Evolutionary conservation across 169 alveolate species (phyloP).

Genomic region (Eimeria acervulina): DNA sequence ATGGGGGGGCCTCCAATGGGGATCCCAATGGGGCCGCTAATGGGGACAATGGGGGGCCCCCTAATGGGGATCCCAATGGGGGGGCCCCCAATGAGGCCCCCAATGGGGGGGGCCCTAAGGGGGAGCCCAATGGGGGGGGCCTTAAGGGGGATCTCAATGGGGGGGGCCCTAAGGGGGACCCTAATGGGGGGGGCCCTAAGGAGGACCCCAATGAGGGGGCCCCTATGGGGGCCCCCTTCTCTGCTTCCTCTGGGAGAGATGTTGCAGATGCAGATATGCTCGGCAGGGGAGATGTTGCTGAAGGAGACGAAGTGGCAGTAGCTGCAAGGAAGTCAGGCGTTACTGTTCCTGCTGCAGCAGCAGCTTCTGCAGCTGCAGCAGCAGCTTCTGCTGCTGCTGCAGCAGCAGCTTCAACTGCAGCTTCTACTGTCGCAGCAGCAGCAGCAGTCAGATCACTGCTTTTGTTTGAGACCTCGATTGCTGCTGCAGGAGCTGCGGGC

Average conservation of each 20-base stretch:
- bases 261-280: neutral
- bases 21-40: neutral
- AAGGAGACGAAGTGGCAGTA: neutral
- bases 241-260: too few relatives aligned
- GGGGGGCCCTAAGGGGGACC: too few relatives aligned
- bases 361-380: slow-evolving; percentile 8
- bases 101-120: neutral
- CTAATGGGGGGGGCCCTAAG: neutral
- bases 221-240: too few relatives aligned
- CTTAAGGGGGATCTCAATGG: too few relatives aligned
- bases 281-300: neutral
- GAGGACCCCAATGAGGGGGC: neutral
- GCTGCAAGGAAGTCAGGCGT: neutral
- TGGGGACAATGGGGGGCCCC: neutral
- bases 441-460: too few relatives aligned
- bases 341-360: neutral
- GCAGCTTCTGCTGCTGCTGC: too few relatives aligned
- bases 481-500: too few relatives aligned
- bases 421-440: slow-evolving; percentile 6
- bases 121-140: too few relatives aligned
- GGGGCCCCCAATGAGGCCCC: slow-evolving; percentile 1
- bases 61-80: neutral
- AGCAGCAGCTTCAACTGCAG: too few relatives aligned
- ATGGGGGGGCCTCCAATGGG: too few relatives aligned
- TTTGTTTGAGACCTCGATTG: too few relatives aligned